phyloP scores from a whole-genome alignment of 2,329 filamentous ascomycete species.

The Fusarium haematococcum region DNA sequence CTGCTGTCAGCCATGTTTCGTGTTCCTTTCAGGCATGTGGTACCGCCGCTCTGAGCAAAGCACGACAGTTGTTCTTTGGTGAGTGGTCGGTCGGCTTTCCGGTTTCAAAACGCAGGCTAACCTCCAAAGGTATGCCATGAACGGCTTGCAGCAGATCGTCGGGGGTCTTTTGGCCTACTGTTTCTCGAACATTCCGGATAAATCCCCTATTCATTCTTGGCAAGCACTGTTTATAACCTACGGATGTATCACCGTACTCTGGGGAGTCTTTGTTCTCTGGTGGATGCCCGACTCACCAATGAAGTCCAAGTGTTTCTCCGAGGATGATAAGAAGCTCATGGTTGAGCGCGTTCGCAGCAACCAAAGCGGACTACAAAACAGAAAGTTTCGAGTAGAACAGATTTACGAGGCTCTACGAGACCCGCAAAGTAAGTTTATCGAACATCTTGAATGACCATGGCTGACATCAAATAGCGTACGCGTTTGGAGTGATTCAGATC shows the following conservation, averaged over 20 bases:
- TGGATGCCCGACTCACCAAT: background rate
- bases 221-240: background rate
- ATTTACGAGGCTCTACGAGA: background rate
- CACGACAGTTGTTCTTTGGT: background rate
- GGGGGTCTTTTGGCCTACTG: background rate
- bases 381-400: background rate
- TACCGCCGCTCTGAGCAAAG: background rate
- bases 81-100: background rate
- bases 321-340: background rate
- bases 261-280: background rate
- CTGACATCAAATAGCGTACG: background rate
- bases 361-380: background rate
- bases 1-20: background rate
- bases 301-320: background rate
- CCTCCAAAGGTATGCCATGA: background rate
- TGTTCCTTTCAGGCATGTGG: background rate
- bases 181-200: background rate
- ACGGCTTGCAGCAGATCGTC: background rate
- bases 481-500: background rate
- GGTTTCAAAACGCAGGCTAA: background rate
- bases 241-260: background rate
- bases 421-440: background rate
- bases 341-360: background rate
- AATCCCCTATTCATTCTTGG: background rate
- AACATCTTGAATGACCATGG: background rate